Evolutionary conservation across 106 monocot genomes (phyloP).

Genomic region (Alisma plantagoaquatica): DNA sequence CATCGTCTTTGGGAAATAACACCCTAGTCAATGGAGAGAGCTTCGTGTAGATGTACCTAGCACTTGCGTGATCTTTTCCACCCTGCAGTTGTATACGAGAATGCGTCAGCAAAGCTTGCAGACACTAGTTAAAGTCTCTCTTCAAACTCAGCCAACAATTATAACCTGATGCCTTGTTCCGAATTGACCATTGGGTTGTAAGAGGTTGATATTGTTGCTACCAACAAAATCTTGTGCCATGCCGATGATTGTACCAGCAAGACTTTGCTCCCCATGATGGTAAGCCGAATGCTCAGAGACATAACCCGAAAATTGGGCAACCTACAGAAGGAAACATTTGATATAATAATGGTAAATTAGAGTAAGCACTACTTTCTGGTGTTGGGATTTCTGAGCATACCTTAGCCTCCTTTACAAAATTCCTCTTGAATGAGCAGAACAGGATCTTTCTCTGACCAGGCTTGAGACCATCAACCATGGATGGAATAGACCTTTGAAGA

Average conservation of each 20-base stretch:
- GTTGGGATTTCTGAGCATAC: slow-evolving; percentile 9
- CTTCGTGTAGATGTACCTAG: slow-evolving; percentile 77
- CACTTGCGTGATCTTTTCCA: slow-evolving; percentile 86
- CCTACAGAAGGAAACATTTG: slow-evolving; percentile 9
- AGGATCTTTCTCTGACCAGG: slow-evolving; percentile 96
- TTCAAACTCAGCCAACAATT: not conserved
- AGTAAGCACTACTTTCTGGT: not conserved
- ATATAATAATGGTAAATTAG: not conserved
- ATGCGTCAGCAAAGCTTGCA: not conserved
- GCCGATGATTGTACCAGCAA: slow-evolving; percentile 71
- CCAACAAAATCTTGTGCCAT: slow-evolving; percentile 95
- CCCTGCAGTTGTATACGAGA: slow-evolving; percentile 34
- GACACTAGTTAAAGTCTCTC: not conserved
- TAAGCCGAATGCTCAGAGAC: slow-evolving; percentile 97
- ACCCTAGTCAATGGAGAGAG: slow-evolving; percentile 62
- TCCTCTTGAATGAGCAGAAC: slow-evolving; percentile 83
- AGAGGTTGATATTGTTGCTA: slow-evolving; percentile 85
- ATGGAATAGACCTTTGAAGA: slow-evolving; percentile 88
- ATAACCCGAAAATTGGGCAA: slow-evolving; percentile 82
- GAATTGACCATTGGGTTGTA: slow-evolving; percentile 82
- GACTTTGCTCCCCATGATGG: slow-evolving; percentile 91
- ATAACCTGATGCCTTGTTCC: slow-evolving; percentile 75
- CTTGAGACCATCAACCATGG: slow-evolving; percentile 93
- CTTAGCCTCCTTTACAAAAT: slow-evolving; percentile 83
- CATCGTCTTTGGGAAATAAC: slow-evolving; percentile 90